Percentiles rank a stretch among this genome's conserved stretches.
Evolutionary conservation across 441 rosid species (phyloP).

Genomic region (Gossypium lobatum): DNA sequence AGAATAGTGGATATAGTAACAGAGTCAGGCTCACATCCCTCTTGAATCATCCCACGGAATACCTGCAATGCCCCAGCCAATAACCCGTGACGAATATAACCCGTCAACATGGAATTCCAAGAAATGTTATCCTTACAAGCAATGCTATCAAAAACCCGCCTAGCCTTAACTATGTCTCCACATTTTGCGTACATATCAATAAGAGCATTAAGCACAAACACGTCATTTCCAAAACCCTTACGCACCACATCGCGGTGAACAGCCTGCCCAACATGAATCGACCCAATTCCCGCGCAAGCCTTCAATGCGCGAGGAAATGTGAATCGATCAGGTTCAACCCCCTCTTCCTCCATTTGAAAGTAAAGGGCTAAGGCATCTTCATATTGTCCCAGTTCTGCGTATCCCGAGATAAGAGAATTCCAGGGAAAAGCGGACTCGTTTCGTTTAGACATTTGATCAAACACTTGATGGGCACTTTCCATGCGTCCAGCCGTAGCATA

Average conservation of each 20-base stretch:
- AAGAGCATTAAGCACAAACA: slow-evolving; percentile 65
- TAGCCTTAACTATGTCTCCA: slow-evolving; percentile 72
- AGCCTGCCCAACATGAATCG: slow-evolving; percentile 60
- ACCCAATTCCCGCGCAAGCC: slow-evolving; percentile 77
- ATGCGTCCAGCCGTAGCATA: slow-evolving; percentile 57
- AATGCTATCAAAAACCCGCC: slow-evolving; percentile 57
- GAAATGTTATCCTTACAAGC: slow-evolving; percentile 46
- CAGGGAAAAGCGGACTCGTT: slow-evolving; percentile 63
- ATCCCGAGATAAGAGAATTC: slow-evolving; percentile 85
- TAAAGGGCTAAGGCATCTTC: slow-evolving; percentile 83
- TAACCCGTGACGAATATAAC: slow-evolving; percentile 57
- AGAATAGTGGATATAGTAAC: slow-evolving; percentile 67
- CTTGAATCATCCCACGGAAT: slow-evolving; percentile 44
- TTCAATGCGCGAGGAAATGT: slow-evolving; percentile 80
- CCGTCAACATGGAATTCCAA: slow-evolving; percentile 72
- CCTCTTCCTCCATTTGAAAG: slow-evolving; percentile 87
- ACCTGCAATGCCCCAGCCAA: slow-evolving; percentile 39
- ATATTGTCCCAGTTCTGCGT: slow-evolving; percentile 51
- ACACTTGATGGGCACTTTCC: slow-evolving; percentile 65
- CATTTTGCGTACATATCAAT: slow-evolving; percentile 90
- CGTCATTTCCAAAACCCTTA: slow-evolving; percentile 52
- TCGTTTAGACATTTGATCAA: slow-evolving; percentile 64
- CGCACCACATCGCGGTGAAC: slow-evolving; percentile 72
- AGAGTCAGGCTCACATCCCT: slow-evolving; percentile 55
- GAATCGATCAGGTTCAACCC: slow-evolving; percentile 63